Evolutionary conservation across 2,329 filamentous ascomycete species (phyloP).

Genomic region (Rhynchosporium agropyri): DNA sequence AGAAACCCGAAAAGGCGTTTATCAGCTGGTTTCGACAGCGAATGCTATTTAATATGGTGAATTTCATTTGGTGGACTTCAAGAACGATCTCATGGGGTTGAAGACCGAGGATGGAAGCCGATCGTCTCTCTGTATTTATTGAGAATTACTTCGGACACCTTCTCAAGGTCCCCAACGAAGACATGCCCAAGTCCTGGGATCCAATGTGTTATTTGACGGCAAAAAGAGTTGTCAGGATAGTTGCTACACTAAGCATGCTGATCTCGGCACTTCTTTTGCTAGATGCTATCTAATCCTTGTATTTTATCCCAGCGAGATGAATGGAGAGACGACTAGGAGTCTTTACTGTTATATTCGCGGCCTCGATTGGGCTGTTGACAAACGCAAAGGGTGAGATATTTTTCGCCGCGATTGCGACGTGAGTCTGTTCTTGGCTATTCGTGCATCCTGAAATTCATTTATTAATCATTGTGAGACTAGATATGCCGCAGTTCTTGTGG

Average conservation of each 20-base stretch:
- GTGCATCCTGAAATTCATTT: background rate
- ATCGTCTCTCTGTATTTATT: conserved; percentile 14
- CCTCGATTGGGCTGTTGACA: conserved; percentile 24
- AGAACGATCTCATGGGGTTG: conserved; percentile 4
- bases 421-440: conserved; percentile 3
- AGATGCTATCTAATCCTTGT: conserved; percentile 23
- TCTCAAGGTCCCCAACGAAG: background rate
- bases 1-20: conserved; percentile 4
- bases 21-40: conserved; percentile 7
- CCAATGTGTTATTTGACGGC: conserved; percentile 17
- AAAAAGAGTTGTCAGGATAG: background rate
- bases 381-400: conserved; percentile 25
- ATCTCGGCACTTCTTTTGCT: conserved; percentile 23
- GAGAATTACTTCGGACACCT: conserved; percentile 15
- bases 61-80: conserved; percentile 3
- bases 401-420: conserved; percentile 28
- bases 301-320: conserved; percentile 15
- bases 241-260: conserved; percentile 19
- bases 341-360: conserved; percentile 28
- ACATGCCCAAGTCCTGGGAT: conserved; percentile 14
- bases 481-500: conserved; percentile 21
- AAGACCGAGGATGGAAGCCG: conserved; percentile 13
- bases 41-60: conserved; percentile 4
- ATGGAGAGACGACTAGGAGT: conserved; percentile 13
- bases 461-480: background rate